Conservation (phyloP, 495 filamentous ascomycete genomes). For the Penicillium psychrofluorescens region DNA sequence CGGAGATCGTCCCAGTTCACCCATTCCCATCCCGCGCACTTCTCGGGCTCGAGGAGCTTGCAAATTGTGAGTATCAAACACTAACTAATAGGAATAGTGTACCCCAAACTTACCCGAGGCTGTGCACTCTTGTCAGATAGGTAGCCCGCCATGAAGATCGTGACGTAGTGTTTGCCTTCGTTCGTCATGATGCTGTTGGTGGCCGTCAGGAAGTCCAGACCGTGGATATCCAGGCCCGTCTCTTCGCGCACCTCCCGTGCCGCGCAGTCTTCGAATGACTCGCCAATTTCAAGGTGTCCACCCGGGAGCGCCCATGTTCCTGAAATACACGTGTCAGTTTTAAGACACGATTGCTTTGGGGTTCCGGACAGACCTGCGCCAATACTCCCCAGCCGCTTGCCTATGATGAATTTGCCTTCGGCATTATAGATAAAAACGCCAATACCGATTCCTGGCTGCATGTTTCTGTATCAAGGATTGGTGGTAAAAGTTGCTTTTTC, state of each 20-base stretch:
- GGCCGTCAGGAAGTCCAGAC: slow-evolving; percentile 41
- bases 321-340: background rate
- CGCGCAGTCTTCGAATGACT: slow-evolving; percentile 50
- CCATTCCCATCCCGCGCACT: slow-evolving; percentile 62
- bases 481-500: no score
- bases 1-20: slow-evolving; percentile 39
- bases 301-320: slow-evolving; percentile 60
- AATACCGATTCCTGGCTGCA: slow-evolving; percentile 21
- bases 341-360: background rate
- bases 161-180: slow-evolving; percentile 56
- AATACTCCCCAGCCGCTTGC: slow-evolving; percentile 27
- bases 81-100: no score
- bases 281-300: slow-evolving; percentile 62
- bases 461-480: no score
- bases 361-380: slow-evolving; percentile 22
- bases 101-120: slow-evolving; percentile 38
- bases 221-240: slow-evolving; percentile 48
- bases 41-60: slow-evolving; percentile 50
- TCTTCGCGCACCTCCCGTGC: slow-evolving; percentile 61
- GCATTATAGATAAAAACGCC: slow-evolving; percentile 24
- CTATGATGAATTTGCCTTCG: slow-evolving; percentile 25
- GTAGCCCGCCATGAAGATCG: slow-evolving; percentile 48
- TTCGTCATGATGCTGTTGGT: slow-evolving; percentile 53
- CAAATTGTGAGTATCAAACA: no score
- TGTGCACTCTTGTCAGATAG: slow-evolving; percentile 31